Evolutionary conservation across 495 filamentous ascomycete genomes (phyloP).

Genomic region (Glonium stellatum): DNA sequence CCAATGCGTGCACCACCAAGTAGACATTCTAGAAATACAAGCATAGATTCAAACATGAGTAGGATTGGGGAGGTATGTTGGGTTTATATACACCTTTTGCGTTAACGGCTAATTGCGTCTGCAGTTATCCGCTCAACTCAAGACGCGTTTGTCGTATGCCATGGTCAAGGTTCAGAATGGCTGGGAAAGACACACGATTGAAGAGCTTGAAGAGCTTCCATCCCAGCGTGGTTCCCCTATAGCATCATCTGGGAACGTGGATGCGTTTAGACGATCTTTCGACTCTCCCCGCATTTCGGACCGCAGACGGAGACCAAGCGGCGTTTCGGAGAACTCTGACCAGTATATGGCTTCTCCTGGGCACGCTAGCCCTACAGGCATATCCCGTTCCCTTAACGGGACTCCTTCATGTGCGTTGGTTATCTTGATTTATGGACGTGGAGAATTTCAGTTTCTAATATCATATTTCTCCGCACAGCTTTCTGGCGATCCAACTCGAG

Average conservation of each 20-base stretch:
- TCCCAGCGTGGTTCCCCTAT: constrained; percentile 44
- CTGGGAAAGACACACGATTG: constrained; percentile 63
- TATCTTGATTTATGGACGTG: not conserved
- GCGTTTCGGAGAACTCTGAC: constrained; percentile 25
- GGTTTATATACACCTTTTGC: constrained; percentile 18
- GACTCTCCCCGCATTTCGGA: constrained; percentile 19
- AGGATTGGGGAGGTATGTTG: constrained; percentile 67
- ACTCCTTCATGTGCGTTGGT: constrained; percentile 14
- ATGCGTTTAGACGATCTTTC: constrained; percentile 11
- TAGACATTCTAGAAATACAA: constrained; percentile 63
- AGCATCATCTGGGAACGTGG: constrained; percentile 1
- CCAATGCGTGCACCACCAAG: not conserved
- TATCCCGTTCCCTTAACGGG: constrained; percentile 7
- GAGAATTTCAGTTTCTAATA: constrained; percentile 6
- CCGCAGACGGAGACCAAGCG: constrained; percentile 23
- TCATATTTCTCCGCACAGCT: constrained; percentile 1
- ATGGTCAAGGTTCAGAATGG: constrained; percentile 86
- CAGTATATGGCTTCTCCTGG: constrained; percentile 20
- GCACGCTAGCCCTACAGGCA: constrained; percentile 14
- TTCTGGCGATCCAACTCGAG: constrained; percentile 15
- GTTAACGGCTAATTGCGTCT: constrained; percentile 16
- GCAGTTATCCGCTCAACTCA: constrained; percentile 69
- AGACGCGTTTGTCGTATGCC: constrained; percentile 75
- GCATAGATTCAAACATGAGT: constrained; percentile 52
- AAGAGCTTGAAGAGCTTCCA: constrained; percentile 62